Percentiles rank a stretch among this genome's conserved stretches.
These are phyloP conservation scores for Tulasnella sp. DNA, from an alignment of 768 basidiomycete genomes.

Conservation along the genomic window DNA sequence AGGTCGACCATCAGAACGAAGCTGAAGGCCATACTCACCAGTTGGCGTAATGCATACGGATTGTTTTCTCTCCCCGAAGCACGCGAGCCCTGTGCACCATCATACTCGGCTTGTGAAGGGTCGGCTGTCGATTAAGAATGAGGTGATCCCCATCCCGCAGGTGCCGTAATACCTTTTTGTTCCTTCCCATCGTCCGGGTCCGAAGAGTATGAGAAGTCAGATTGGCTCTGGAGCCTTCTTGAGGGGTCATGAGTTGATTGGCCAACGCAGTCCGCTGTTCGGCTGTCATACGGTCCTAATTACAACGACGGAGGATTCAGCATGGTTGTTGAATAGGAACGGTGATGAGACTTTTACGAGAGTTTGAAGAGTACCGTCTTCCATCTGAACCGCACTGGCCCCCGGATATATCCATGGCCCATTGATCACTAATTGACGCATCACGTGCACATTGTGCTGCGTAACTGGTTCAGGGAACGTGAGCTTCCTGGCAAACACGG, in stretches of 20 bases:
- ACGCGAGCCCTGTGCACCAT: slow-evolving; percentile 95
- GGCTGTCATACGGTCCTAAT: slow-evolving; percentile 68
- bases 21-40: slow-evolving; percentile 42
- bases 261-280: slow-evolving; percentile 93
- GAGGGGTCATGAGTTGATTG: slow-evolving; percentile 87
- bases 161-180: slow-evolving; percentile 97
- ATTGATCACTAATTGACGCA: slow-evolving; percentile 82
- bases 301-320: not conserved
- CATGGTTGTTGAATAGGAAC: not conserved
- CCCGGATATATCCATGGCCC: slow-evolving; percentile 86
- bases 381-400: slow-evolving; percentile 88
- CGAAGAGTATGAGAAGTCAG: slow-evolving; percentile 44
- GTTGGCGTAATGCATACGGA: slow-evolving; percentile 99
- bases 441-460: slow-evolving; percentile 73
- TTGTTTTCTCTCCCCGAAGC: slow-evolving; percentile 92
- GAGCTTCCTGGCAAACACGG: slow-evolving; percentile 90
- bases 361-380: slow-evolving; percentile 81
- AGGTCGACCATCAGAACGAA: not conserved
- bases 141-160: slow-evolving; percentile 89
- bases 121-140: slow-evolving; percentile 95
- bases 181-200: slow-evolving; percentile 68
- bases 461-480: slow-evolving; percentile 98
- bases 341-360: slow-evolving; percentile 41
- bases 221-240: slow-evolving; percentile 45
- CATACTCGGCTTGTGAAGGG: slow-evolving; percentile 98